Evolutionary conservation across 2,329 filamentous ascomycete genomes (phyloP), one percentile per base, ranked within the genome.

Genomic region (Clathrospora elynae): DNA sequence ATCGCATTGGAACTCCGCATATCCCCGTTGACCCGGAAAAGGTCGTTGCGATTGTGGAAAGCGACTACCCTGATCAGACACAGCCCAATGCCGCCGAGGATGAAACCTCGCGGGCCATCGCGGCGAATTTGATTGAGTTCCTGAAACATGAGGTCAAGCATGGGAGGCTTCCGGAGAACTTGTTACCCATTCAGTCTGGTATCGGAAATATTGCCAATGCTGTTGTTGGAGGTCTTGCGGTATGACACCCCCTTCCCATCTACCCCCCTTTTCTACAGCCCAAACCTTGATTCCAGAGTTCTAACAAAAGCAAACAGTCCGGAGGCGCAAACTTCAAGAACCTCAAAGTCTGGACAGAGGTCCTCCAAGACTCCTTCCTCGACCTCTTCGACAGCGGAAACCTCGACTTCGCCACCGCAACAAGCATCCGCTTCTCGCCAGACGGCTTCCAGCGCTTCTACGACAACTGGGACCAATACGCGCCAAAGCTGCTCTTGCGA

Each of bases 141-240:
- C 78, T 95, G 41, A 85, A 93, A 74, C 87, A 95, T 71, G 90
- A 95, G 71, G 90, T 95, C 38, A 74, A 75, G 18, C 84, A 85
- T 53, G 90, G 86, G 51, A 85, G 90, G 25, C 80, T 95, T 36
- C 90, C 90, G 2, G 71, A 80, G 57, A 89, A 84, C 64, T 81
- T 95, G 2, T 78, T 93, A 1, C 89, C 89, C 2, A 79, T 95
- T 12, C 89, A 95, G 71, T 91, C 87, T 8, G 90, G 90, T 30
- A 95, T 95, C 57, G 90, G 90, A 53, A 95, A 95, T 75, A 95
- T 95, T 57, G 90, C 90, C 71, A 95, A 95, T 71, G 90, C 90
- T 24, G 90, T 95, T 51, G 84, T 95, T 46, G 89, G 90, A 47
- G 90, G 90, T 10, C 82, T 95, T 42, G 82, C 84, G 53, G 66